A percentile compares a stretch with the other conserved stretches of the same genome.
Evolutionary conservation across 2,329 filamentous ascomycete species (phyloP).

Genomic region (Lachnellula subtilissima): DNA sequence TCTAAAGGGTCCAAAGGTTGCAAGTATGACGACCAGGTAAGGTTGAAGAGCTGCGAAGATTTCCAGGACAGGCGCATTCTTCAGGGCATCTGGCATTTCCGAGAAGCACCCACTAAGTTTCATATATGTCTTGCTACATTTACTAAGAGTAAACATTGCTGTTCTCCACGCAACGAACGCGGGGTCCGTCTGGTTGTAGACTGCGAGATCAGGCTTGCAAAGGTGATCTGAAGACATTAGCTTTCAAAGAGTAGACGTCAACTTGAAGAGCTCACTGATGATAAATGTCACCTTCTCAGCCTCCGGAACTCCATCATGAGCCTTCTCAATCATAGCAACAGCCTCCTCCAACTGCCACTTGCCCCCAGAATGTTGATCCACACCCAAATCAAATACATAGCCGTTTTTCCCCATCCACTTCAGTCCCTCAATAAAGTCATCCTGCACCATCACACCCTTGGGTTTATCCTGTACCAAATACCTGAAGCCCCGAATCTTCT

Average conservation of each 20-base stretch:
- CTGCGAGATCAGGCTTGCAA: slow-evolving; percentile 75
- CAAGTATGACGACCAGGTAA: slow-evolving; percentile 69
- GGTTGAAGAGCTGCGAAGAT: slow-evolving; percentile 61
- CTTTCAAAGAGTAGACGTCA: not conserved
- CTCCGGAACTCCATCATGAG: slow-evolving; percentile 57
- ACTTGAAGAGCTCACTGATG: slow-evolving; percentile 26
- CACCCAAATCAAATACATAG: slow-evolving; percentile 74
- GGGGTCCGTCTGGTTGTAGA: slow-evolving; percentile 47
- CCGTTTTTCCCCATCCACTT: slow-evolving; percentile 59
- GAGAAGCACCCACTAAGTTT: slow-evolving; percentile 86
- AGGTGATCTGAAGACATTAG: slow-evolving; percentile 62
- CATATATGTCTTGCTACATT: slow-evolving; percentile 67
- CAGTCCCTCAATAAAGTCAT: slow-evolving; percentile 60
- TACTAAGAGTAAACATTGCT: slow-evolving; percentile 62
- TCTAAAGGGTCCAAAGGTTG: slow-evolving; percentile 64
- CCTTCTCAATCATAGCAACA: slow-evolving; percentile 62
- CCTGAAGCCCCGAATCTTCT: slow-evolving; percentile 70
- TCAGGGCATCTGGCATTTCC: slow-evolving; percentile 60
- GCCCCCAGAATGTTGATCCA: slow-evolving; percentile 75
- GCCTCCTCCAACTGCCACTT: slow-evolving; percentile 68
- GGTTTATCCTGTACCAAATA: slow-evolving; percentile 79
- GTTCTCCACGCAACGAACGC: slow-evolving; percentile 63
- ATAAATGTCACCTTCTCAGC: slow-evolving; percentile 45
- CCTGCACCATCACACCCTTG: slow-evolving; percentile 56
- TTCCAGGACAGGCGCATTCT: slow-evolving; percentile 44